Conservation (phyloP, 169 alveolate species). For the Eimeria sp. region DNA sequence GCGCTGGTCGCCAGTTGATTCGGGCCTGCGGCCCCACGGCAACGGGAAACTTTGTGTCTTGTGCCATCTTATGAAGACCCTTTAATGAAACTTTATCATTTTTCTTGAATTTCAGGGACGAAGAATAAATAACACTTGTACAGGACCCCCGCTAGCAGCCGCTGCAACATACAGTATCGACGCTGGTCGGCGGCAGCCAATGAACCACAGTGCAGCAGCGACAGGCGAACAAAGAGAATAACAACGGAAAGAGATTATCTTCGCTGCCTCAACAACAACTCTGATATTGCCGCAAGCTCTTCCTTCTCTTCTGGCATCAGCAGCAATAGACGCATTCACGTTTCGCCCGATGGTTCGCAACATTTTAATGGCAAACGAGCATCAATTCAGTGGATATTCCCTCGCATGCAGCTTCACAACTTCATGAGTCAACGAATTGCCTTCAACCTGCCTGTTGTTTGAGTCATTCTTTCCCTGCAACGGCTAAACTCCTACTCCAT, state of each 20-base stretch:
- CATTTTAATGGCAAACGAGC: not conserved
- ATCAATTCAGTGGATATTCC: not conserved
- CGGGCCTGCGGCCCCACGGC: slow-evolving; percentile 18
- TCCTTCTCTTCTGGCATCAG: not conserved
- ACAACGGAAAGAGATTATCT: not conserved
- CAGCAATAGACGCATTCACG: not conserved
- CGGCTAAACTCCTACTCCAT: not conserved
- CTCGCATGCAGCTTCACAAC: not conserved
- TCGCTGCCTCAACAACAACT: not conserved
- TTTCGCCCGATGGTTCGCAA: not conserved
- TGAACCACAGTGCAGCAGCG: slow-evolving; percentile 26
- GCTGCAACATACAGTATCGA: not conserved
- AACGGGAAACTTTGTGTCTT: not conserved
- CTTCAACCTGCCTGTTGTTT: not conserved
- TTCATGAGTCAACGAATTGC: not conserved
- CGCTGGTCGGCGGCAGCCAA: slow-evolving; percentile 15
- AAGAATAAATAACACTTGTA: not conserved
- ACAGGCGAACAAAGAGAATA: not conserved
- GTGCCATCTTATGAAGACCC: not conserved
- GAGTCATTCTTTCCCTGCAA: not conserved
- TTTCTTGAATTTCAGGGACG: not conserved
- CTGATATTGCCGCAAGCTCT: not conserved
- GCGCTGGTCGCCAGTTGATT: not conserved
- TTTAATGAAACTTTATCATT: not conserved
- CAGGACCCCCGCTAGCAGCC: not conserved